A percentile compares a stretch with the other conserved stretches of the same genome.
Conservation (phyloP, 202 grass and related monocot species). For the Dendrocalamus latiflorus region DNA sequence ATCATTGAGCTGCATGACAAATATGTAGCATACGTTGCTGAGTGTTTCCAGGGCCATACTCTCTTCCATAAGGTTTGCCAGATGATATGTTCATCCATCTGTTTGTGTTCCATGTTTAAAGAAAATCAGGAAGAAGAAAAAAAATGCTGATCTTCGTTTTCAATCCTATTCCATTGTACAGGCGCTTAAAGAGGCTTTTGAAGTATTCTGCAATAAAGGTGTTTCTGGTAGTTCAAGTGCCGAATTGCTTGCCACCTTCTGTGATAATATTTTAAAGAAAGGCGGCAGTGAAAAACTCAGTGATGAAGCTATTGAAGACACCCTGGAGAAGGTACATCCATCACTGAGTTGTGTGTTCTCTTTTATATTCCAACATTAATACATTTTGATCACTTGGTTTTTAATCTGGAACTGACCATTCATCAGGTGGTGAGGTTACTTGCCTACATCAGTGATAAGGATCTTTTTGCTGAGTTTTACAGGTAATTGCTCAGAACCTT, state of each 20-base stretch:
- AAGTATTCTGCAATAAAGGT: slow-evolving; percentile 93
- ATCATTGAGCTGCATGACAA: slow-evolving; percentile 94
- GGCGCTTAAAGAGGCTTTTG: slow-evolving; percentile 94
- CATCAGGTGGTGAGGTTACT: slow-evolving; percentile 85
- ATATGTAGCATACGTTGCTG: slow-evolving; percentile 74
- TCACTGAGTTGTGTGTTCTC: background rate
- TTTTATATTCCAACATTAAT: background rate
- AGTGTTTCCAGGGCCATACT: slow-evolving; percentile 93
- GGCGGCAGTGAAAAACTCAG: slow-evolving; percentile 92
- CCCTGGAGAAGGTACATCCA: slow-evolving; percentile 73
- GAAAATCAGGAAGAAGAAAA: background rate
- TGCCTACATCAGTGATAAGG: slow-evolving; percentile 93
- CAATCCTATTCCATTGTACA: slow-evolving; percentile 20
- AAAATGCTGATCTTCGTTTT: background rate
- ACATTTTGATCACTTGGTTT: background rate
- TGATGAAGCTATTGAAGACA: slow-evolving; percentile 97
- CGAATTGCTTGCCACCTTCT: slow-evolving; percentile 80
- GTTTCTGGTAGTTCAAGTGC: slow-evolving; percentile 87
- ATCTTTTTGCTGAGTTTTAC: slow-evolving; percentile 93
- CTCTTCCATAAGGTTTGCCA: slow-evolving; percentile 98
- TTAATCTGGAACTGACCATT: slow-evolving; percentile 14
- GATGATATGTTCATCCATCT: slow-evolving; percentile 12
- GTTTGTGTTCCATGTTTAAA: background rate
- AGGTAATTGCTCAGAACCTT: slow-evolving; percentile 61
- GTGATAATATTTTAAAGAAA: slow-evolving; percentile 93